Evolutionary conservation across 225 moss, liverwort and hornwort genomes (phyloP).

Genomic region (Pseudisothecium myosuroides): DNA sequence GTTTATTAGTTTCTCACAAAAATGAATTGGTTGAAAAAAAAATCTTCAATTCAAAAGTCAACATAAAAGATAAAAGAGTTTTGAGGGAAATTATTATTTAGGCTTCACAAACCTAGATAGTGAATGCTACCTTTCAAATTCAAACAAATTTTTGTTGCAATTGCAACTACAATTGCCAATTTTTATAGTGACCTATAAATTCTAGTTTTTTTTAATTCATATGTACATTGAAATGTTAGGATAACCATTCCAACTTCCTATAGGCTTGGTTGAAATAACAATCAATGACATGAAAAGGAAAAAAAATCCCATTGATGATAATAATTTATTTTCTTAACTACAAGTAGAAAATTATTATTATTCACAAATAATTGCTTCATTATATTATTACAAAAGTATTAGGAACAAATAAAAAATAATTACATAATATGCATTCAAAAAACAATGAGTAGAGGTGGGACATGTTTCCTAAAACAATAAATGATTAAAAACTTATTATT

Average conservation of each 20-base stretch:
- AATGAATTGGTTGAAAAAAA: neutral
- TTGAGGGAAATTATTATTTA: no score
- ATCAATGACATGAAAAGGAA: neutral
- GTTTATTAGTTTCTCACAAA: neutral
- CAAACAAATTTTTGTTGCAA: neutral
- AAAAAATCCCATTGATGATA: neutral
- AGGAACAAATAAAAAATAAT: neutral
- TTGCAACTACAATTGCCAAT: neutral
- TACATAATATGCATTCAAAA: neutral
- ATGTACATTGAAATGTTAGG: neutral
- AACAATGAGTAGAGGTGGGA: fast-evolving
- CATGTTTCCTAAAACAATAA: no score
- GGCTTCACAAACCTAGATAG: neutral
- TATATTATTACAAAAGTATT: neutral
- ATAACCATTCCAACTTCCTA: neutral
- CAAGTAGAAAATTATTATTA: neutral
- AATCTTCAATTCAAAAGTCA: neutral
- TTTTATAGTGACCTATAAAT: neutral
- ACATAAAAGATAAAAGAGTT: neutral
- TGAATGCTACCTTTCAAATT: neutral
- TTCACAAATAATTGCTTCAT: neutral
- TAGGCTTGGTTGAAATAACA: neutral
- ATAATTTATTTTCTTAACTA: no score
- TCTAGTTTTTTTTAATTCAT: neutral
- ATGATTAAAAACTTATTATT: no score